These are phyloP conservation scores for Tetracladium maxilliforme DNA, from an alignment of 2,329 filamentous ascomycete species.

Conservation along the genomic window DNA sequence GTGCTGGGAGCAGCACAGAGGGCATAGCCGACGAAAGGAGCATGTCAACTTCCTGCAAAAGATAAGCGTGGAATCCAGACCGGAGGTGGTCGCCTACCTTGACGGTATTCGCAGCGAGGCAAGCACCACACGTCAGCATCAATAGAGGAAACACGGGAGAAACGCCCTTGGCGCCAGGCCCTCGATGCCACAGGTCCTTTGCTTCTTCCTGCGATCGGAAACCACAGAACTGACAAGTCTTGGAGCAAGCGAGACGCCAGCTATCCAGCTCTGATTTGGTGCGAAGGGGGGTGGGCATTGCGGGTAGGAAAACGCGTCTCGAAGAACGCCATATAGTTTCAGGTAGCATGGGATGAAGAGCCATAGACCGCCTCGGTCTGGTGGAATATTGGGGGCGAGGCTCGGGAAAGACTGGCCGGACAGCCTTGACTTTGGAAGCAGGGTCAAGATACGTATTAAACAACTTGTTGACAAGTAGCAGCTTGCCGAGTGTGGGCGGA, in stretches of 20 bases:
- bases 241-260: slow-evolving; percentile 55
- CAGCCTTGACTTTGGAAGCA: slow-evolving; percentile 15
- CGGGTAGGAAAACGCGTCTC: slow-evolving; percentile 47
- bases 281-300: slow-evolving; percentile 53
- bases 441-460: slow-evolving; percentile 47
- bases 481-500: slow-evolving; percentile 45
- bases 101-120: slow-evolving; percentile 41
- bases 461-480: slow-evolving; percentile 52
- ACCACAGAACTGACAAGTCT: slow-evolving; percentile 53
- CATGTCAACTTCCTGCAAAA: slow-evolving; percentile 51
- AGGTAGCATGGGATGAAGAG: slow-evolving; percentile 31
- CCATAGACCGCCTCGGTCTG: no score
- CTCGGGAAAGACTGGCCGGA: slow-evolving; percentile 16
- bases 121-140: slow-evolving; percentile 49
- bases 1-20: slow-evolving; percentile 47
- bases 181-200: slow-evolving; percentile 36
- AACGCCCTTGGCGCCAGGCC: slow-evolving; percentile 46
- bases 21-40: slow-evolving; percentile 45
- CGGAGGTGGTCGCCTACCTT: slow-evolving; percentile 38
- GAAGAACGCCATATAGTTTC: slow-evolving; percentile 59
- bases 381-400: slow-evolving; percentile 16
- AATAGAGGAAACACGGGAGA: slow-evolving; percentile 59
- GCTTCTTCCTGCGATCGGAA: no score
- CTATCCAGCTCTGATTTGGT: slow-evolving; percentile 57
- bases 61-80: slow-evolving; percentile 9